phyloP scores from a whole-genome alignment of 2,329 filamentous ascomycete species.

The Neophaeococcomyces mojaviensis region DNA sequence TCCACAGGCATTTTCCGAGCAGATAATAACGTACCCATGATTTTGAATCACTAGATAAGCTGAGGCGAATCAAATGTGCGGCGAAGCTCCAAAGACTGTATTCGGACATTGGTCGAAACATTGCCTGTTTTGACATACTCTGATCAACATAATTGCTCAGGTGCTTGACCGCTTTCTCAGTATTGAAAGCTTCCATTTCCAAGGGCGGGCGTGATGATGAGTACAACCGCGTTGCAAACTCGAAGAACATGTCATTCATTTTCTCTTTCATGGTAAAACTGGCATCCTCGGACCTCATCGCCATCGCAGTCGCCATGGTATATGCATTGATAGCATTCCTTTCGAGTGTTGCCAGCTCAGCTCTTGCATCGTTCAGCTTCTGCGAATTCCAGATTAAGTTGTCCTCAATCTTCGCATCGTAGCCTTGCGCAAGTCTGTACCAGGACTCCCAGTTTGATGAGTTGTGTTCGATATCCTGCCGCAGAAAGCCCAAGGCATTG shows the following conservation, averaged over 20 bases:
- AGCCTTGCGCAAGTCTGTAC: conserved; percentile 80
- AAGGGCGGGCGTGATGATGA: conserved; percentile 62
- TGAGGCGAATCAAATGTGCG: conserved; percentile 52
- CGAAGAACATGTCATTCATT: conserved; percentile 58
- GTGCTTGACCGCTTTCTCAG: conserved; percentile 55
- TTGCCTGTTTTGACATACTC: conserved; percentile 51
- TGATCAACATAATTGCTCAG: conserved; percentile 47
- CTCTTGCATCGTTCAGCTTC: conserved; percentile 77
- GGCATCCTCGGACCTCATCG: conserved; percentile 50
- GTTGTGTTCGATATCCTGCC: conserved; percentile 75
- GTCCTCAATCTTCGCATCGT: conserved; percentile 82
- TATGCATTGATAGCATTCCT: conserved; percentile 78
- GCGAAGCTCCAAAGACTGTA: conserved; percentile 61
- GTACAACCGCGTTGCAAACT: conserved; percentile 63
- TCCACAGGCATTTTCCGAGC: conserved; percentile 65
- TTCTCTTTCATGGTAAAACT: conserved; percentile 47
- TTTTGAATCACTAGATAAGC: conserved; percentile 51
- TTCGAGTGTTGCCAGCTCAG: conserved; percentile 67
- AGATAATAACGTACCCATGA: conserved; percentile 63
- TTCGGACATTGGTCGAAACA: conserved; percentile 45
- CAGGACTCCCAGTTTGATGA: conserved; percentile 81
- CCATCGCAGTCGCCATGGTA: conserved; percentile 58
- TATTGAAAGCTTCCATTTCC: conserved; percentile 57
- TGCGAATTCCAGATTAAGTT: conserved; percentile 81
- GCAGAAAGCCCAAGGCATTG: conserved; percentile 69